phyloP scores from a whole-genome alignment of 176 grass and related monocot species.

The Cenchrus americanus region DNA sequence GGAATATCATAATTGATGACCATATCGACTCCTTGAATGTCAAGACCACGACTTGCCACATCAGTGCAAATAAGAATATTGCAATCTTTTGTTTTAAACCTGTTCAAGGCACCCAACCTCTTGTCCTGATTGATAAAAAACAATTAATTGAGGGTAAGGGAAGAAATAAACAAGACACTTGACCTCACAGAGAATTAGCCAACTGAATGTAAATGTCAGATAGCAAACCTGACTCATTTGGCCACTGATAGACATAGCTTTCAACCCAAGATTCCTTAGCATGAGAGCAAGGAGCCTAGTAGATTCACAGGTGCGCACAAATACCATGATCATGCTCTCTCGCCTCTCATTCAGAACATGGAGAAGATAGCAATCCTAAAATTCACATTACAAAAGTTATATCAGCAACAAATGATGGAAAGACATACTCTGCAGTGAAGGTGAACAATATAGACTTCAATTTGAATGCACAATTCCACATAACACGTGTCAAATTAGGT shows the following conservation, averaged over 20 bases:
- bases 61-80: slow-evolving; percentile 90
- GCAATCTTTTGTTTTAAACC: slow-evolving; percentile 80
- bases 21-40: slow-evolving; percentile 88
- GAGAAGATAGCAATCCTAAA: slow-evolving; percentile 93
- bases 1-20: slow-evolving; percentile 97
- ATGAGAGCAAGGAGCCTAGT: slow-evolving; percentile 73
- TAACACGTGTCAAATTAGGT: neutral
- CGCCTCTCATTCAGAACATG: slow-evolving; percentile 78
- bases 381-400: neutral
- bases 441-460: slow-evolving; percentile 9
- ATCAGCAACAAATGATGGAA: slow-evolving; percentile 10
- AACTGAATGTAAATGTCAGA: slow-evolving; percentile 16
- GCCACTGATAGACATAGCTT: slow-evolving; percentile 83
- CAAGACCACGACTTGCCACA: slow-evolving; percentile 94
- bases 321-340: slow-evolving; percentile 78
- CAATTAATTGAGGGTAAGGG: neutral
- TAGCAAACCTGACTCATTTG: slow-evolving; percentile 85
- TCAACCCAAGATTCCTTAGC: slow-evolving; percentile 82
- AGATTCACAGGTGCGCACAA: slow-evolving; percentile 90
- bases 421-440: neutral
- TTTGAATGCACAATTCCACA: neutral
- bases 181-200: neutral
- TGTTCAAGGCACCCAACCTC: slow-evolving; percentile 85
- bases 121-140: slow-evolving; percentile 62
- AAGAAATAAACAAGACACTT: slow-evolving; percentile 19